A percentile compares a stretch with the other conserved stretches of the same genome.
These are phyloP conservation scores for Scheffersomyces illinoinensis DNA, from an alignment of 1,139 yeast species.

Conservation along the genomic window DNA sequence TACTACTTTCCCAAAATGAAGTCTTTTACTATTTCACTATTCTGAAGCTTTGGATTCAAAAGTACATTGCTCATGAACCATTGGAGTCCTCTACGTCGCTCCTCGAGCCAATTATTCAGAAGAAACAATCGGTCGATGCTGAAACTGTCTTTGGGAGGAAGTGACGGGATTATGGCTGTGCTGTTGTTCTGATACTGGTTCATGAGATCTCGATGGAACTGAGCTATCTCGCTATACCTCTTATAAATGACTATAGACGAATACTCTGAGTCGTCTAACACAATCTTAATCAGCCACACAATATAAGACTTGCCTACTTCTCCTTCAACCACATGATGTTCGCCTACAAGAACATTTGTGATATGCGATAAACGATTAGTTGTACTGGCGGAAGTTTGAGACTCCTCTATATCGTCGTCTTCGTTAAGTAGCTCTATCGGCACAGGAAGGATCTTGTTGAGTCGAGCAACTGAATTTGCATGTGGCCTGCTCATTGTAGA, in stretches of 20 bases:
- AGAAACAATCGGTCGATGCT: slow-evolving; percentile 50
- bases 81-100: slow-evolving; percentile 67
- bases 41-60: slow-evolving; percentile 61
- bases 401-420: slow-evolving; percentile 31
- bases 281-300: slow-evolving; percentile 50
- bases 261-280: slow-evolving; percentile 43
- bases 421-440: slow-evolving; percentile 34
- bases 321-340: slow-evolving; percentile 38
- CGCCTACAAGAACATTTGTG: slow-evolving; percentile 42
- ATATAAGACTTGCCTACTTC: slow-evolving; percentile 39
- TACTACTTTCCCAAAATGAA: slow-evolving; percentile 37
- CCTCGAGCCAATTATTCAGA: slow-evolving; percentile 52
- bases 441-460: slow-evolving; percentile 37
- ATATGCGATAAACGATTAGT: slow-evolving; percentile 30
- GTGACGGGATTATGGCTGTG: slow-evolving; percentile 41
- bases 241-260: slow-evolving; percentile 54
- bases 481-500: slow-evolving; percentile 3
- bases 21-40: slow-evolving; percentile 45
- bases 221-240: slow-evolving; percentile 66
- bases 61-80: slow-evolving; percentile 70
- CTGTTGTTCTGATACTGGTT: slow-evolving; percentile 15
- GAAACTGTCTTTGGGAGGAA: slow-evolving; percentile 65
- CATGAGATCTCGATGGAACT: slow-evolving; percentile 45
- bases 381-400: background rate
- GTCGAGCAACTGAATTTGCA: slow-evolving; percentile 18